Conservation (phyloP, 2,329 filamentous ascomycete species). For the Xylariaceae sp. region DNA sequence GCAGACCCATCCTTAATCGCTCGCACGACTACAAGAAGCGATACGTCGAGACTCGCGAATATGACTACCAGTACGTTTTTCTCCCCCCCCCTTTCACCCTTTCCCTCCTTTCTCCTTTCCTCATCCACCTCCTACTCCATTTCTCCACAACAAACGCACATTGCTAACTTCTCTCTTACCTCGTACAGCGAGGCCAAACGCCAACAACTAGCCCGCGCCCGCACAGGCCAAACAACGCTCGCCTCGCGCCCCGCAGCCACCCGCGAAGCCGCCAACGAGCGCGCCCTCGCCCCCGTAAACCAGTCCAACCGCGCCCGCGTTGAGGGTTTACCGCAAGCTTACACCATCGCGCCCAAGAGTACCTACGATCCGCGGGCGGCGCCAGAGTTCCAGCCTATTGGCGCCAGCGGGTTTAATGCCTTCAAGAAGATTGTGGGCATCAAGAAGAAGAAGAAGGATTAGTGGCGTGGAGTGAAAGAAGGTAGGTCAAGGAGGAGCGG, state of each 20-base stretch:
- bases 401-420: constrained; percentile 59
- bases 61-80: constrained; percentile 55
- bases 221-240: constrained; percentile 32
- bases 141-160: no score
- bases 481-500: no score
- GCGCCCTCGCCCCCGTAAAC: constrained; percentile 53
- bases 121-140: no score
- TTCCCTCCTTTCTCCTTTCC: neutral
- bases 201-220: constrained; percentile 37
- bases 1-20: constrained; percentile 85
- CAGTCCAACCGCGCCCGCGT: constrained; percentile 55
- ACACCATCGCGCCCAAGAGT: constrained; percentile 58
- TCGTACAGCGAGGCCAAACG: constrained; percentile 55
- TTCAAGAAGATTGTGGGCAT: constrained; percentile 58
- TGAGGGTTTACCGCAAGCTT: constrained; percentile 51
- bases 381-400: constrained; percentile 56
- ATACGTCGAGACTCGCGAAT: constrained; percentile 59
- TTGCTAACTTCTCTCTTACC: no score
- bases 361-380: constrained; percentile 53
- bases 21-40: constrained; percentile 94
- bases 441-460: constrained; percentile 55
- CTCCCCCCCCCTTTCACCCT: neutral
- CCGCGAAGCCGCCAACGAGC: constrained; percentile 52
- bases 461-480: neutral
- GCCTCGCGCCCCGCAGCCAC: constrained; percentile 27